phyloP scores from a whole-genome alignment of 257 asterid species.

The Solanum pennellii region DNA sequence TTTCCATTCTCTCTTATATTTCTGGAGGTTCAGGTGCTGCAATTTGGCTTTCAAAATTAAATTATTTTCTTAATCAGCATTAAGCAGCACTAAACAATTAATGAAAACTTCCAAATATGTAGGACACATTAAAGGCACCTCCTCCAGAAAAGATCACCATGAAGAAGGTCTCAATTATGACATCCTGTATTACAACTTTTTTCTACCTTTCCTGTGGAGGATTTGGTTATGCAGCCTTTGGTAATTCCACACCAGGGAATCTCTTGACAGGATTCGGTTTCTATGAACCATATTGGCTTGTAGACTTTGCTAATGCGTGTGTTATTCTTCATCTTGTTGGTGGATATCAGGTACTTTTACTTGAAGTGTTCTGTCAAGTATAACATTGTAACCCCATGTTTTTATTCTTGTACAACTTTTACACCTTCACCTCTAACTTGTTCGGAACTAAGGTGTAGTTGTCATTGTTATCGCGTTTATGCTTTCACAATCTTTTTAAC shows the following conservation, averaged over 20 bases:
- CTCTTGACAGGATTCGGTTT: conserved; percentile 81
- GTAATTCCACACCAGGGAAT: conserved; percentile 75
- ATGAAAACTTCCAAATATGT: not conserved
- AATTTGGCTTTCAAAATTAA: not conserved
- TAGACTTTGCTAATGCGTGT: conserved; percentile 81
- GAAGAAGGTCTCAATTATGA: conserved; percentile 54
- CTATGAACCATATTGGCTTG: conserved; percentile 74
- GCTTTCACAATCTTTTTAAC: not conserved
- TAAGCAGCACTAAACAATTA: not conserved
- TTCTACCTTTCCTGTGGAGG: conserved; percentile 90
- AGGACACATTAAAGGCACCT: conserved; percentile 62
- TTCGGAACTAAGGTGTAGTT: not conserved
- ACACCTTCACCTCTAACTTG: not conserved
- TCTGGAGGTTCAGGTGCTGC: conserved; percentile 59
- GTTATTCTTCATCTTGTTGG: conserved; percentile 68
- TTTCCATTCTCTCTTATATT: conserved; percentile 47
- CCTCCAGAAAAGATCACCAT: conserved; percentile 61
- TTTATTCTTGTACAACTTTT: not conserved
- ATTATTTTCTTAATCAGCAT: not conserved
- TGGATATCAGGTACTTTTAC: conserved; percentile 57
- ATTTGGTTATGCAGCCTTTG: conserved; percentile 87
- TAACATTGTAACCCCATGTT: not conserved
- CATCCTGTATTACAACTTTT: conserved; percentile 43
- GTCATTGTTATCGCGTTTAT: not conserved
- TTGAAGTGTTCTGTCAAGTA: not conserved